phyloP scores from a whole-genome alignment of 768 basidiomycete species.

The Boletus rubropictus region DNA sequence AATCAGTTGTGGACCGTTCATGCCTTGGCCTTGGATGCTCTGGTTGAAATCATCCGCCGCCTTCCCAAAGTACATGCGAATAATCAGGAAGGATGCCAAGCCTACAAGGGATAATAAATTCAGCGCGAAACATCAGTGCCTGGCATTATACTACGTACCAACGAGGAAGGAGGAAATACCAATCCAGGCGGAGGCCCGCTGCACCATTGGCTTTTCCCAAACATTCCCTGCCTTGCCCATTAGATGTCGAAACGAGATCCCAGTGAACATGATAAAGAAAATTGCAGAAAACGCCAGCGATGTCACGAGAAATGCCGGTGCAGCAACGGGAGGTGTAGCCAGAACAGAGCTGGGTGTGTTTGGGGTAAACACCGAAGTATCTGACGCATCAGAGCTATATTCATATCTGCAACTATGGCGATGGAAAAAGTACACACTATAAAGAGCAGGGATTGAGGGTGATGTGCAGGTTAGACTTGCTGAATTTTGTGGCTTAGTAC shows the following conservation, averaged over 20 bases:
- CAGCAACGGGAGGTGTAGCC: constrained; percentile 54
- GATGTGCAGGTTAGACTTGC: constrained; percentile 51
- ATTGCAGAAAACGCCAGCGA: constrained; percentile 50
- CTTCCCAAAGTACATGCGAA: constrained; percentile 80
- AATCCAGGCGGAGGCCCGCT: constrained; percentile 63
- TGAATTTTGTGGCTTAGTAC: constrained; percentile 45
- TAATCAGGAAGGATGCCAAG: constrained; percentile 60
- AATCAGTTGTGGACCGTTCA: constrained; percentile 51
- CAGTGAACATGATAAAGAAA: constrained; percentile 62
- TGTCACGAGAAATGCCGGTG: constrained; percentile 59
- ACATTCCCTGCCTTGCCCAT: constrained; percentile 47
- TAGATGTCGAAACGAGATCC: constrained; percentile 61
- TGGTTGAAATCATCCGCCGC: constrained; percentile 73
- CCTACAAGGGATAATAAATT: constrained; percentile 35
- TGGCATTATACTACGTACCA: constrained; percentile 36
- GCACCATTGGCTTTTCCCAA: constrained; percentile 54
- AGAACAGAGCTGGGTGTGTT: constrained; percentile 52
- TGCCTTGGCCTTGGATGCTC: constrained; percentile 48
- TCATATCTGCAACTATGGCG: background rate
- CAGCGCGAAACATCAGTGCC: background rate
- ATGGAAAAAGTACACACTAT: constrained; percentile 41
- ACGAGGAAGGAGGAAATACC: constrained; percentile 73
- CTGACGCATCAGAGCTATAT: constrained; percentile 30
- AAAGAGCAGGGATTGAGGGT: constrained; percentile 50
- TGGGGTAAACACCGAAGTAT: constrained; percentile 56